These are phyloP conservation scores for Cornus controversa DNA, from an alignment of 148 eudicot species.

Conservation along the genomic window DNA sequence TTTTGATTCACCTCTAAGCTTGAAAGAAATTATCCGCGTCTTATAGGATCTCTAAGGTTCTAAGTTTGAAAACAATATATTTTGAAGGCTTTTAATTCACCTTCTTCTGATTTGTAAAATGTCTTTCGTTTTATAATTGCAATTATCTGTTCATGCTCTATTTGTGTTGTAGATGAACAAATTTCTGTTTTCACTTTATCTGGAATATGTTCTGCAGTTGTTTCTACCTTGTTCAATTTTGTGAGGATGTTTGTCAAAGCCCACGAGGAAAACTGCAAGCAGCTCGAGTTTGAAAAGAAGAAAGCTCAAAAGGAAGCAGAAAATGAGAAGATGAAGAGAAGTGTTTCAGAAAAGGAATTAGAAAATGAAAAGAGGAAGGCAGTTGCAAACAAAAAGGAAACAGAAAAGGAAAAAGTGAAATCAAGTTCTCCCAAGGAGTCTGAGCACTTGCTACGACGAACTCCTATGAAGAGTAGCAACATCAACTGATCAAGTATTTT, in stretches of 20 bases:
- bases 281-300: constrained; percentile 75
- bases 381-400: no score
- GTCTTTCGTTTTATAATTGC: no score
- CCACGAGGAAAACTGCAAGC: constrained; percentile 78
- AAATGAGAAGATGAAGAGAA: constrained; percentile 45
- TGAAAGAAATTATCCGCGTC: no score
- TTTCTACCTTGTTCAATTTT: constrained; percentile 75
- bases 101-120: neutral
- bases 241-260: constrained; percentile 73
- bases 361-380: constrained; percentile 15
- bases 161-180: neutral
- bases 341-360: constrained; percentile 13
- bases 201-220: constrained; percentile 46
- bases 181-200: neutral
- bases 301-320: constrained; percentile 74
- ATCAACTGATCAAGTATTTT: neutral
- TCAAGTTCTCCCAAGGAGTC: constrained; percentile 18
- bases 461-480: neutral
- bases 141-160: neutral
- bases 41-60: neutral
- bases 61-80: neutral
- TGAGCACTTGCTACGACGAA: neutral
- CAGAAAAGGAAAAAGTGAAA: no score
- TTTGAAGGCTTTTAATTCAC: neutral
- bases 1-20: no score